A percentile compares a stretch with the other conserved stretches of the same genome.
Conservation (phyloP, 228 moss, liverwort and hornwort species). For the Sphagnum fallax region DNA sequence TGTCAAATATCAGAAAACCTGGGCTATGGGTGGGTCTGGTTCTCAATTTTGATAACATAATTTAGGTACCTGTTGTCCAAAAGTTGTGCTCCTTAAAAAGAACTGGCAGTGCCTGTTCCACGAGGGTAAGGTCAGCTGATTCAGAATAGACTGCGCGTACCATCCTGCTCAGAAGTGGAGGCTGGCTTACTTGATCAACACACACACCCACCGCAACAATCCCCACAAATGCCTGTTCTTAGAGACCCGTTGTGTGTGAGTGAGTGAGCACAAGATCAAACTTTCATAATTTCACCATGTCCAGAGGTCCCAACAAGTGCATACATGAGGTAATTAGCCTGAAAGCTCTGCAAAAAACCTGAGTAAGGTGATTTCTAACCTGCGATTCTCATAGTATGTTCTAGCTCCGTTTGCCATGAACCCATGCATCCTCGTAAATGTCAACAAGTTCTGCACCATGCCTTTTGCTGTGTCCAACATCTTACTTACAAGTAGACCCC, state of each 20-base stretch:
- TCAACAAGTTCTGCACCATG: constrained; percentile 55
- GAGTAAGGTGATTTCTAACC: constrained; percentile 18
- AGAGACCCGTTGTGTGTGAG: neutral
- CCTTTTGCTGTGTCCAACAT: constrained; percentile 59
- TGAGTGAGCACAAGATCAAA: neutral
- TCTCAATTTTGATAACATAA: too few species aligned
- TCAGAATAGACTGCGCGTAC: constrained; percentile 35
- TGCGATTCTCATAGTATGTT: constrained; percentile 65
- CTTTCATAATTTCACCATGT: neutral
- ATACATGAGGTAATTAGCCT: neutral
- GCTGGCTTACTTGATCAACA: constrained; percentile 50
- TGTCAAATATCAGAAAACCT: too few species aligned
- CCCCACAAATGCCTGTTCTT: neutral
- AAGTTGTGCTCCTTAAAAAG: constrained; percentile 34
- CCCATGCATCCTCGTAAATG: constrained; percentile 37
- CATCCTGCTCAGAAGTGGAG: constrained; percentile 66
- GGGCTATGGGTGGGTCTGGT: too few species aligned
- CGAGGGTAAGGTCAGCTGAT: constrained; percentile 35
- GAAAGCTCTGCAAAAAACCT: neutral
- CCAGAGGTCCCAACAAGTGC: neutral
- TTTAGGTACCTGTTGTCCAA: constrained; percentile 38
- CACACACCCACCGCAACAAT: constrained; percentile 1
- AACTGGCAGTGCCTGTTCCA: constrained; percentile 35
- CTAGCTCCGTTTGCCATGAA: constrained; percentile 61
- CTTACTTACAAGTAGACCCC: constrained; percentile 61